Conservation (phyloP, 1,139 yeast genomes). For the Candida tropicalis region DNA sequence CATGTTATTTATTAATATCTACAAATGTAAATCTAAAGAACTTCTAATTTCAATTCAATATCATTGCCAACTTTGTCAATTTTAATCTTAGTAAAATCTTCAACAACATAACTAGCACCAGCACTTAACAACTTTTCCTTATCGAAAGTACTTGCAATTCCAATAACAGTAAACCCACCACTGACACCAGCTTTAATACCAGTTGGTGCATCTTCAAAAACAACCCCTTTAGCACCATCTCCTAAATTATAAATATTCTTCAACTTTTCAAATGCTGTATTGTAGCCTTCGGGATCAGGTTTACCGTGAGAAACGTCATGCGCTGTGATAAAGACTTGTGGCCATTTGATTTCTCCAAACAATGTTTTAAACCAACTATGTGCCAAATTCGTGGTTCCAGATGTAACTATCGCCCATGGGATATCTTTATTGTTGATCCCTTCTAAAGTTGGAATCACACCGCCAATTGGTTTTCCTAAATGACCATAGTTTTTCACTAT, state of each 20-base stretch:
- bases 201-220: conserved; percentile 27
- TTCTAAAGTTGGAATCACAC: conserved; percentile 17
- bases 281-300: conserved; percentile 24
- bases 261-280: conserved; percentile 17
- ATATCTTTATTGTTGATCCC: conserved; percentile 13
- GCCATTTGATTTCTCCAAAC: conserved; percentile 16
- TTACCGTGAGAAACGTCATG: conserved; percentile 20
- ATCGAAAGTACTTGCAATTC: conserved; percentile 23
- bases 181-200: conserved; percentile 23
- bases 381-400: conserved; percentile 23
- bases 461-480: conserved; percentile 20
- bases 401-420: conserved; percentile 26
- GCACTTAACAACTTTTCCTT: conserved; percentile 21
- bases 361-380: conserved; percentile 22
- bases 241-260: conserved; percentile 6
- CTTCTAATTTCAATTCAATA: conserved; percentile 5
- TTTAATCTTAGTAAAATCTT: conserved; percentile 20
- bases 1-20: too few relatives aligned
- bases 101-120: conserved; percentile 23
- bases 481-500: conserved; percentile 22
- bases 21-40: conserved; percentile 2
- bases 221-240: conserved; percentile 16
- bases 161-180: conserved; percentile 24
- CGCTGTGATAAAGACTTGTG: conserved; percentile 25
- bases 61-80: conserved; percentile 5